Evolutionary conservation across 768 basidiomycete species (phyloP).

Genomic region (Mycena vitilis): DNA sequence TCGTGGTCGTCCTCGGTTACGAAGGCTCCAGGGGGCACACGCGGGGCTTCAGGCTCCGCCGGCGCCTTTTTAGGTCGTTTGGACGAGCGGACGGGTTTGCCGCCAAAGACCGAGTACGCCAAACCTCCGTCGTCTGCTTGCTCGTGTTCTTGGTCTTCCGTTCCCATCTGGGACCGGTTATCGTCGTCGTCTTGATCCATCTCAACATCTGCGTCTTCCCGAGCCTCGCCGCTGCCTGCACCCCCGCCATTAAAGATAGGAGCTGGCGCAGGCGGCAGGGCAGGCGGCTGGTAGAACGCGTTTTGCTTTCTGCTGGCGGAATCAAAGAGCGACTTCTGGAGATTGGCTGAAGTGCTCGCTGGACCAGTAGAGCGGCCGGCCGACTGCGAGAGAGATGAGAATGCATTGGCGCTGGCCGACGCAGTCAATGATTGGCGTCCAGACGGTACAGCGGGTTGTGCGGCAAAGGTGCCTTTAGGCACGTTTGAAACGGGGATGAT

Average conservation of each 20-base stretch:
- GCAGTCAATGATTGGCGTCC: slow-evolving; percentile 18
- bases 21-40: slow-evolving; percentile 61
- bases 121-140: slow-evolving; percentile 35
- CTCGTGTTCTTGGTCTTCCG: slow-evolving; percentile 34
- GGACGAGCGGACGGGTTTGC: slow-evolving; percentile 33
- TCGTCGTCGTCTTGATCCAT: slow-evolving; percentile 36
- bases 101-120: slow-evolving; percentile 45
- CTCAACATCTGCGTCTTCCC: slow-evolving; percentile 34
- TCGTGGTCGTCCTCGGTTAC: slow-evolving; percentile 53
- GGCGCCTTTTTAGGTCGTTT: slow-evolving; percentile 10
- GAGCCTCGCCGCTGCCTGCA: slow-evolving; percentile 11
- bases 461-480: slow-evolving; percentile 24
- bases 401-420: slow-evolving; percentile 26
- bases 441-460: slow-evolving; percentile 11
- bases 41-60: slow-evolving; percentile 39
- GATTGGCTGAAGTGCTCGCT: slow-evolving; percentile 47
- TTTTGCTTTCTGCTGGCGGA: slow-evolving; percentile 68
- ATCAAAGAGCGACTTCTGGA: slow-evolving; percentile 25
- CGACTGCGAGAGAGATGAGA: slow-evolving; percentile 36
- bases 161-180: slow-evolving; percentile 30
- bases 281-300: slow-evolving; percentile 72
- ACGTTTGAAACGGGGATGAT: slow-evolving; percentile 22
- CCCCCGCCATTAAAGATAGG: slow-evolving; percentile 17
- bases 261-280: slow-evolving; percentile 44
- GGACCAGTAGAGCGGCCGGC: slow-evolving; percentile 40